These are phyloP conservation scores for Imleria badia DNA, from an alignment of 768 basidiomycete species.

Conservation along the genomic window DNA sequence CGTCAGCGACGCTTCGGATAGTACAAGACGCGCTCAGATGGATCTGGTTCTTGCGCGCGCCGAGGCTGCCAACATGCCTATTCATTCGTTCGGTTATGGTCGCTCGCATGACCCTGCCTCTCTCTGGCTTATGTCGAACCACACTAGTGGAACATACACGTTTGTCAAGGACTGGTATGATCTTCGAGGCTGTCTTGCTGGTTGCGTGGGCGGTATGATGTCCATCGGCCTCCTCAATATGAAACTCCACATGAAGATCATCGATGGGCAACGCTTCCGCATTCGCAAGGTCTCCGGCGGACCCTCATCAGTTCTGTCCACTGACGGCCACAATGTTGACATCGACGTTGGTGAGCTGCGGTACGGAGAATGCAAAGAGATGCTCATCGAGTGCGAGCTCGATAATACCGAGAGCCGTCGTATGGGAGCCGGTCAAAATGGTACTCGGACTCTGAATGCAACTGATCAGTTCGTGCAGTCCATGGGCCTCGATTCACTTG, in stretches of 20 bases:
- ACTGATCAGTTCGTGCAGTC: conserved; percentile 89
- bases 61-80: conserved; percentile 95
- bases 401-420: conserved; percentile 61
- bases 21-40: conserved; percentile 94
- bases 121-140: conserved; percentile 98
- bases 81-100: conserved; percentile 96
- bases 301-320: conserved; percentile 78
- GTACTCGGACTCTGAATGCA: conserved; percentile 55
- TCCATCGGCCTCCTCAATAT: conserved; percentile 89
- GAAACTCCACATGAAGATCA: conserved; percentile 93
- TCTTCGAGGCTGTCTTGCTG: conserved; percentile 87
- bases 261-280: conserved; percentile 86
- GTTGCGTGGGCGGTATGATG: conserved; percentile 96
- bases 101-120: conserved; percentile 97
- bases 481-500: conserved; percentile 74
- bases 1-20: conserved; percentile 90
- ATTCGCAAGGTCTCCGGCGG: conserved; percentile 95
- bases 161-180: conserved; percentile 99
- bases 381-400: conserved; percentile 90
- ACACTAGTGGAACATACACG: conserved; percentile 95
- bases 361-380: conserved; percentile 97
- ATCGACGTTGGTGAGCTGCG: conserved; percentile 92
- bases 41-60: conserved; percentile 95
- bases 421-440: conserved; percentile 7
- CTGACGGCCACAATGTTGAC: conserved; percentile 94